Base-by-base conservation (phyloP, 2,329 filamentous ascomycete species). In the Neonectria hederae region DNA sequence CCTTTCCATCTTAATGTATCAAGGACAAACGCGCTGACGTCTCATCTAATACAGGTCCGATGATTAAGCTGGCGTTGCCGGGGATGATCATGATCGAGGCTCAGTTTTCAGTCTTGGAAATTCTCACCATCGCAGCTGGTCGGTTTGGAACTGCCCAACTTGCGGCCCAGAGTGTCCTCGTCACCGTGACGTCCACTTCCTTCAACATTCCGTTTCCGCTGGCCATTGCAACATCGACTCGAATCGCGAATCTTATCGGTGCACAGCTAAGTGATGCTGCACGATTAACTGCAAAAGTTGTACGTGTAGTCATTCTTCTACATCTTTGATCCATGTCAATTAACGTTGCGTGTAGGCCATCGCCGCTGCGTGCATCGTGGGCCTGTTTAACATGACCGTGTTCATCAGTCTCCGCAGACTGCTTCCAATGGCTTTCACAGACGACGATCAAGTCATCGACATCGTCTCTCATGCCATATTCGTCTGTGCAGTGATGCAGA, bases 201-300 rank as follows among this genome's bases (percentile, higher is more conserved):
- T 97, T 93, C 82, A 93, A 97, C 75, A 89, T 97, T 42, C 93
- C 94, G 0, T 97, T 97, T 80, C 92, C 94, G 0, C 84, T 97
- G 46, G 92, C 90, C n/a, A 94, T 97, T 55, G 94, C 94, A 2
- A 89, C 90, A 0, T 94, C 90, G 5, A 97, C 94, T 0, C 89
- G 94, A 0, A 87, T 97, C 10, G 94, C 94, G 1, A 97, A 97
- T 71, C 82, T 97, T 17, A 95, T 97, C 65, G 94, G 94, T 6
- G 94, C 94, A 0, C 90, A 89, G 0, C 83, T 97, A 4, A 89
- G 92, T 3, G 88, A 89, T 32, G 91, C 94, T 0, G 94, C 94
- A 1, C 91, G 90, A 73, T 91, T 87, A 2, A 90, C 91, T 1
- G 91, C 91, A 8, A 90, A 88, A 78, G 93, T 97, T 57, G 89